These are phyloP conservation scores for Amoeboaphelidium occidentale DNA, from an alignment of 371 early-diverging fungal species.

Conservation along the genomic window DNA sequence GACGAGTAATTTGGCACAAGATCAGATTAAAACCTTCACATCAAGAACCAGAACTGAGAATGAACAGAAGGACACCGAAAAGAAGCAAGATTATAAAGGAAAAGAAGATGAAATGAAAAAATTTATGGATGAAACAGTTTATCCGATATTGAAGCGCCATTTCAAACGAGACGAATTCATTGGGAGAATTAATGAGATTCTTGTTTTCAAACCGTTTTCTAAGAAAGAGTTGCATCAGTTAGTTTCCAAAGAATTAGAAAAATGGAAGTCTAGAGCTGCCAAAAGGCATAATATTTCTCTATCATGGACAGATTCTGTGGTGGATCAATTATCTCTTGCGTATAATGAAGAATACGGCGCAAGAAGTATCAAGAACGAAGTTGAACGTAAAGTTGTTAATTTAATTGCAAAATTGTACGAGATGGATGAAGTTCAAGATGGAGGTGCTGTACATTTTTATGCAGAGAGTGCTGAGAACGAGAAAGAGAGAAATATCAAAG, in stretches of 20 bases:
- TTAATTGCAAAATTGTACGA: slow-evolving; percentile 30
- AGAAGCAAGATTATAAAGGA: slow-evolving; percentile 11
- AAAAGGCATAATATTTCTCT: slow-evolving; percentile 22
- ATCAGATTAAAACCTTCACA: slow-evolving; percentile 20
- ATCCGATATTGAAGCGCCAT: slow-evolving; percentile 27
- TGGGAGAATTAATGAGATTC: slow-evolving; percentile 30
- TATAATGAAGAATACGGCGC: slow-evolving; percentile 34
- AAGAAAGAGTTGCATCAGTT: slow-evolving; percentile 22
- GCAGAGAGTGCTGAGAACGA: background rate
- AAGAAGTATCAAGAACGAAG: slow-evolving; percentile 30
- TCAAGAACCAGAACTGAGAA: slow-evolving; percentile 3
- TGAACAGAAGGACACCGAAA: slow-evolving; percentile 24
- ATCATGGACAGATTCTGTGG: slow-evolving; percentile 24
- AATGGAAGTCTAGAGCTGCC: slow-evolving; percentile 26
- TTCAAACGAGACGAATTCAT: slow-evolving; percentile 31
- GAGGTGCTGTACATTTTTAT: slow-evolving; percentile 2
- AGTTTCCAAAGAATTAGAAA: slow-evolving; percentile 17
- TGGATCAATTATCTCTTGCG: slow-evolving; percentile 19
- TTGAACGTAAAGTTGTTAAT: slow-evolving; percentile 25
- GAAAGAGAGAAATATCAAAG: too few relatives aligned
- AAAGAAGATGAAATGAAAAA: slow-evolving; percentile 5
- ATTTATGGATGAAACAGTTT: slow-evolving; percentile 25
- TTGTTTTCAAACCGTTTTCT: slow-evolving; percentile 28
- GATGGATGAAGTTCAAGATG: slow-evolving; percentile 16
- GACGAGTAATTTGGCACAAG: slow-evolving; percentile 42